Evolutionary conservation across 306 rosid genomes (phyloP).

Genomic region (Psophocarpus tetragonolobus): DNA sequence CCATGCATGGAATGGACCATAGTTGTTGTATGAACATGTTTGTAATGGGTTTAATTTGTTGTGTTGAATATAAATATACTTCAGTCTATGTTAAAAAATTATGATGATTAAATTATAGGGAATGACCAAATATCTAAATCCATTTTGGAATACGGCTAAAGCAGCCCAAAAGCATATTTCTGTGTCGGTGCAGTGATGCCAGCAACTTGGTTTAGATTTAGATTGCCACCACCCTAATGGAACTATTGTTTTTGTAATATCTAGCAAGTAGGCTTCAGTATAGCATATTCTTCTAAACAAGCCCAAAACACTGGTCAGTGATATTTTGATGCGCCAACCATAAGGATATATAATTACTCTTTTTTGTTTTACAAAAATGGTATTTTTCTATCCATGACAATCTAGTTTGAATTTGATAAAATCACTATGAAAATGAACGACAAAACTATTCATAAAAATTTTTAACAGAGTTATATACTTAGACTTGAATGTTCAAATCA

Average conservation of each 20-base stretch:
- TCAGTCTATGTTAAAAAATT: constrained; percentile 8
- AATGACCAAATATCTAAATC: constrained; percentile 29
- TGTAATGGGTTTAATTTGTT: not conserved
- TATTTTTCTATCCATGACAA: too few relatives aligned
- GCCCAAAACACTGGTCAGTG: constrained; percentile 8
- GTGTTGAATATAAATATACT: not conserved
- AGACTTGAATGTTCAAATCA: too few relatives aligned
- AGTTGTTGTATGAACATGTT: not conserved
- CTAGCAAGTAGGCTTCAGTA: constrained; percentile 44
- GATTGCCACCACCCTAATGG: constrained; percentile 51
- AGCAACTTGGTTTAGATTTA: constrained; percentile 52
- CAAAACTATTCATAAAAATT: too few relatives aligned
- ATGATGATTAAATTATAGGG: constrained; percentile 17
- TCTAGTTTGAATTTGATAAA: too few relatives aligned
- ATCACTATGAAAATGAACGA: too few relatives aligned
- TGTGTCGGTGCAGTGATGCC: constrained; percentile 49
- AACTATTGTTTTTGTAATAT: constrained; percentile 31
- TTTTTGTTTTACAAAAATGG: too few relatives aligned
- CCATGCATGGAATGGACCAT: not conserved
- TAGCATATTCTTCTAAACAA: constrained; percentile 34
- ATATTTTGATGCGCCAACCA: too few relatives aligned
- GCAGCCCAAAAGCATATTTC: constrained; percentile 30
- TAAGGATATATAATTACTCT: too few relatives aligned
- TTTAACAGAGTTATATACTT: too few relatives aligned
- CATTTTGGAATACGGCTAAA: constrained; percentile 36